These are phyloP conservation scores for Hypholoma fasciculare DNA, from an alignment of 768 basidiomycete genomes.

Conservation along the genomic window DNA sequence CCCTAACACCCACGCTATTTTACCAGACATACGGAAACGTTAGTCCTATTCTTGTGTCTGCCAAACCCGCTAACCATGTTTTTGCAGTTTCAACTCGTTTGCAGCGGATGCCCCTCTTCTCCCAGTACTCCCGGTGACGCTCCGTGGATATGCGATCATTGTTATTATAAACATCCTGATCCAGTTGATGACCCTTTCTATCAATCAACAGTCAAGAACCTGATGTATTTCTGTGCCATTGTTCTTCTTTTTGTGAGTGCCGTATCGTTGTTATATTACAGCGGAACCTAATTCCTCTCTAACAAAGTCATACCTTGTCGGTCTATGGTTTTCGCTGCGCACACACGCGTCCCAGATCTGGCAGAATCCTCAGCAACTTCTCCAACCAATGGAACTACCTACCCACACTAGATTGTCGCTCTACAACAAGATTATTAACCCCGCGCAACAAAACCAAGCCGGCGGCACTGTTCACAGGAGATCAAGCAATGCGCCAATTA, in stretches of 20 bases:
- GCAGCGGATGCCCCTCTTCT: slow-evolving; percentile 70
- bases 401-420: slow-evolving; percentile 57
- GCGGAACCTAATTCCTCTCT: slow-evolving; percentile 5
- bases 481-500: slow-evolving; percentile 37
- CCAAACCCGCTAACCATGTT: slow-evolving; percentile 12
- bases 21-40: slow-evolving; percentile 98
- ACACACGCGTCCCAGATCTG: slow-evolving; percentile 99
- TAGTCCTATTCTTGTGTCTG: slow-evolving; percentile 29
- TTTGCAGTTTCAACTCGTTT: slow-evolving; percentile 80
- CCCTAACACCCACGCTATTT: slow-evolving; percentile 92
- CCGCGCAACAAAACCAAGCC: slow-evolving; percentile 26
- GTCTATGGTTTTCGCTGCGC: slow-evolving; percentile 97
- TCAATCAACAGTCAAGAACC: slow-evolving; percentile 88
- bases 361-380: slow-evolving; percentile 91
- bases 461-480: slow-evolving; percentile 42
- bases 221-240: slow-evolving; percentile 96
- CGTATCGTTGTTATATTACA: neutral
- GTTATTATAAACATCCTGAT: slow-evolving; percentile 93
- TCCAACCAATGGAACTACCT: slow-evolving; percentile 66
- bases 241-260: slow-evolving; percentile 83
- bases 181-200: slow-evolving; percentile 96
- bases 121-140: slow-evolving; percentile 37
- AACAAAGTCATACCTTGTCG: slow-evolving; percentile 88
- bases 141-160: slow-evolving; percentile 88
- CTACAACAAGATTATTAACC: slow-evolving; percentile 59